These are phyloP conservation scores for Colletotrichum sp. DNA, from an alignment of 2,329 filamentous ascomycete genomes.

Conservation along the genomic window DNA sequence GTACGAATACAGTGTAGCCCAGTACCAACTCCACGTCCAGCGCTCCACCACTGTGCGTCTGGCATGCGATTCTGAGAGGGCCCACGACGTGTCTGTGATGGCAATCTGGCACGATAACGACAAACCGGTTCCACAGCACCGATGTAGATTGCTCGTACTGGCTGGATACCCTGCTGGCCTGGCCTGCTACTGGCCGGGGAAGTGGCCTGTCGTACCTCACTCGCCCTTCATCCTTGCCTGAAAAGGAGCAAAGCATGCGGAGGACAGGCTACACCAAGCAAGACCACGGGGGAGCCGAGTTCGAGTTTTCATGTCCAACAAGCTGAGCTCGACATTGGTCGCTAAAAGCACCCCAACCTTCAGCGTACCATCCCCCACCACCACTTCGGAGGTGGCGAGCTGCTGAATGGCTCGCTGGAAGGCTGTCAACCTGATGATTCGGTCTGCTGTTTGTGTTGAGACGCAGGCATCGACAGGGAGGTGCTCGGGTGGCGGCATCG, in stretches of 20 bases:
- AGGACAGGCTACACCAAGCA: background rate
- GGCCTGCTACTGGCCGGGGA: conserved; percentile 3
- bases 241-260: background rate
- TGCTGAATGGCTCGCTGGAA: background rate
- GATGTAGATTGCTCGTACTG: background rate
- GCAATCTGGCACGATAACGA: conserved; percentile 18
- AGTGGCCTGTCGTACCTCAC: background rate
- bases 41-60: conserved; percentile 9
- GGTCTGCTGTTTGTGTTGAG: conserved; percentile 8
- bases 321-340: background rate
- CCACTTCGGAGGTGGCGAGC: conserved; percentile 1
- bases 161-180: background rate
- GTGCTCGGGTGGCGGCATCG: background rate
- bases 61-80: conserved; percentile 12
- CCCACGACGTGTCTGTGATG: conserved; percentile 19
- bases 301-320: background rate
- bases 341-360: conserved; percentile 8
- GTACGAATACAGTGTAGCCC: background rate
- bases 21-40: background rate
- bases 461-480: background rate
- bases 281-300: conserved; percentile 6
- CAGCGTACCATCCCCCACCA: conserved; percentile 10
- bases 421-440: background rate
- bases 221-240: background rate
- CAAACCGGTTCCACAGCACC: conserved; percentile 8